These are phyloP conservation scores for Suhomyces ambrosiae DNA, from an alignment of 1,139 yeast genomes.

Conservation along the genomic window DNA sequence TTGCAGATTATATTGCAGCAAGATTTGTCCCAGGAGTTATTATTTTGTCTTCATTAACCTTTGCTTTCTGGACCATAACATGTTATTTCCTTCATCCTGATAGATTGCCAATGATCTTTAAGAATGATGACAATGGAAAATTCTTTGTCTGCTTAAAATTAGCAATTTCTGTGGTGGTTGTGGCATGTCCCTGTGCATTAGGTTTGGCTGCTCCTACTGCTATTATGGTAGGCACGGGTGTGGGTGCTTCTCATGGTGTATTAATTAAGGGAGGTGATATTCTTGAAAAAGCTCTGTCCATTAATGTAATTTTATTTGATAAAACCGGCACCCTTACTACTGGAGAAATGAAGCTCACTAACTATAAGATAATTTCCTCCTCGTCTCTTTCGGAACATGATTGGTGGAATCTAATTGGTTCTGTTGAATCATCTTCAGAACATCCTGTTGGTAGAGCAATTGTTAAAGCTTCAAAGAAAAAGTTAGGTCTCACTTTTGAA, in stretches of 20 bases:
- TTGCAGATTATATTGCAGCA: conserved; percentile 83
- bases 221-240: conserved; percentile 97
- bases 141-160: conserved; percentile 72
- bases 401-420: conserved; percentile 64
- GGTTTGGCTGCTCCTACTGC: conserved; percentile 99
- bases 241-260: conserved; percentile 88
- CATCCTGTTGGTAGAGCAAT: conserved; percentile 89
- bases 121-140: conserved; percentile 55
- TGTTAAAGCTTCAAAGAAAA: conserved; percentile 30
- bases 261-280: conserved; percentile 92
- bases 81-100: conserved; percentile 36
- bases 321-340: conserved; percentile 94
- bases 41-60: conserved; percentile 61
- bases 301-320: conserved; percentile 79
- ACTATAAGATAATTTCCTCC: conserved; percentile 18
- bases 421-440: conserved; percentile 72
- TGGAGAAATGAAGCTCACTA: conserved; percentile 70
- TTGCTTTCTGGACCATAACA: conserved; percentile 62
- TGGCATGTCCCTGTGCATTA: conserved; percentile 97
- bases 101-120: conserved; percentile 56
- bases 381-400: conserved; percentile 8
- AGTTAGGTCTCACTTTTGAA: conserved; percentile 33
- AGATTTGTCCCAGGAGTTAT: conserved; percentile 82
- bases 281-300: conserved; percentile 69
- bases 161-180: conserved; percentile 92